phyloP scores from a whole-genome alignment of 495 filamentous ascomycete species.

The Neurospora sp. region DNA sequence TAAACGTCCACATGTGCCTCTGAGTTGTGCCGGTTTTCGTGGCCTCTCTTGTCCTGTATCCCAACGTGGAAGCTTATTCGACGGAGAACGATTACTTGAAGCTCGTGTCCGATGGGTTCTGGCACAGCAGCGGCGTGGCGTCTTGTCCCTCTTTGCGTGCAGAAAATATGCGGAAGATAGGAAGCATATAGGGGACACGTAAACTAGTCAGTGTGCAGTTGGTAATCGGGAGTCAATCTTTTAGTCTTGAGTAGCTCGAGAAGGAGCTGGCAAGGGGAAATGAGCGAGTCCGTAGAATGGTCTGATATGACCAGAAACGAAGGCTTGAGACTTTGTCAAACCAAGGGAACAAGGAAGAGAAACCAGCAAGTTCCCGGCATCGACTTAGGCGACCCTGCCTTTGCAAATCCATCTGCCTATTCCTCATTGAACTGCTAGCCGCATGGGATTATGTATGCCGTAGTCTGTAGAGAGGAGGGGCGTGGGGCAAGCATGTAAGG shows the following conservation, averaged over 20 bases:
- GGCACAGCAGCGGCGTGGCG: background rate
- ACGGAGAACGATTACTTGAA: background rate
- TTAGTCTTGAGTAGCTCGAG: background rate
- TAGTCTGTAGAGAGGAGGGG: constrained; percentile 10
- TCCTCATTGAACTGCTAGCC: constrained; percentile 14
- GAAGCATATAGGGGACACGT: background rate
- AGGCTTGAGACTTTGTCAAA: background rate
- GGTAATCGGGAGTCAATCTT: background rate
- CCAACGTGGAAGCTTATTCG: background rate
- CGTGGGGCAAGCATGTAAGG: constrained; percentile 10
- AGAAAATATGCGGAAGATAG: background rate
- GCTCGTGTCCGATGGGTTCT: background rate
- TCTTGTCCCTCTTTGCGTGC: background rate
- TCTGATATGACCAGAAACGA: background rate
- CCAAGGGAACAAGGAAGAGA: background rate
- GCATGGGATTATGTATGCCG: constrained; percentile 15
- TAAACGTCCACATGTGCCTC: background rate
- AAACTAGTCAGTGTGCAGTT: background rate
- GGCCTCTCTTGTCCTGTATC: background rate
- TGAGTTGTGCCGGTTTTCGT: background rate
- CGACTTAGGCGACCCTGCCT: background rate
- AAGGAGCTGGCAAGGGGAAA: background rate
- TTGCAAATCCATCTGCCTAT: constrained; percentile 4
- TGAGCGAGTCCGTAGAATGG: background rate
- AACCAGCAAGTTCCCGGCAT: background rate